Percentiles rank a stretch among this genome's conserved stretches.
Evolutionary conservation across 2,329 filamentous ascomycete species (phyloP).

Genomic region (Pseudopithomyces chartarum): DNA sequence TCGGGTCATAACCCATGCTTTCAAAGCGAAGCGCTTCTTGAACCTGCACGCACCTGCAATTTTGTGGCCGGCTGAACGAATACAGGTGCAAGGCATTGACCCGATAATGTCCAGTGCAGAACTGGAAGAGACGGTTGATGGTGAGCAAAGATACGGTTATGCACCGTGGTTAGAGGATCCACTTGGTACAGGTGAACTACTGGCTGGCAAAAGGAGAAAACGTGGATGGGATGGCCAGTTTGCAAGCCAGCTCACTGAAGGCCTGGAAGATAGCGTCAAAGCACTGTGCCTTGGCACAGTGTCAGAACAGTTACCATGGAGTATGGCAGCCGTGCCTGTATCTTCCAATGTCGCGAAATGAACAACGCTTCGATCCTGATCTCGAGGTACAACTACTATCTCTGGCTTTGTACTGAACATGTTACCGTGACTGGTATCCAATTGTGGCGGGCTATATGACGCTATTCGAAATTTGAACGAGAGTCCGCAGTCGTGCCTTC

Average conservation of each 20-base stretch:
- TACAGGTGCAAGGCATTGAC: slow-evolving; percentile 53
- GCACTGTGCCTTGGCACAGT: slow-evolving; percentile 28
- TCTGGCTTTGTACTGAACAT: not conserved
- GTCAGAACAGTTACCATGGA: slow-evolving; percentile 35
- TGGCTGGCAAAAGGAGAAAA: slow-evolving; percentile 46
- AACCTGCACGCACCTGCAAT: slow-evolving; percentile 48
- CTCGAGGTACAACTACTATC: not conserved
- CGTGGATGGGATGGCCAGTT: slow-evolving; percentile 45
- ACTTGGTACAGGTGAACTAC: slow-evolving; percentile 41
- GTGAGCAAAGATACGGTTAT: slow-evolving; percentile 46
- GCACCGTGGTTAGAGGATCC: slow-evolving; percentile 46
- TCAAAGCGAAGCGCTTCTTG: slow-evolving; percentile 52
- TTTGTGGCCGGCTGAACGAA: slow-evolving; percentile 47
- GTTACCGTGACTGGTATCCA: not conserved
- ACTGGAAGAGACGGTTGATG: slow-evolving; percentile 40
- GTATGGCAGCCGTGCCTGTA: not conserved
- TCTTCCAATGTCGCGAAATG: not conserved
- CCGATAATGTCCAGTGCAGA: slow-evolving; percentile 48
- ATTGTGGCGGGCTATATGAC: not conserved
- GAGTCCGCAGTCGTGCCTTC: not conserved
- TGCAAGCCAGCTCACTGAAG: slow-evolving; percentile 22
- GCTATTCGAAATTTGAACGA: too few relatives aligned
- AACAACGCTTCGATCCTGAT: not conserved
- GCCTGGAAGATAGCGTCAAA: slow-evolving; percentile 36
- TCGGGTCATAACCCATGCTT: slow-evolving; percentile 54